A percentile compares a stretch with the other conserved stretches of the same genome.
Conservation (phyloP, 331 rosid species). For the Acacia concinna region DNA sequence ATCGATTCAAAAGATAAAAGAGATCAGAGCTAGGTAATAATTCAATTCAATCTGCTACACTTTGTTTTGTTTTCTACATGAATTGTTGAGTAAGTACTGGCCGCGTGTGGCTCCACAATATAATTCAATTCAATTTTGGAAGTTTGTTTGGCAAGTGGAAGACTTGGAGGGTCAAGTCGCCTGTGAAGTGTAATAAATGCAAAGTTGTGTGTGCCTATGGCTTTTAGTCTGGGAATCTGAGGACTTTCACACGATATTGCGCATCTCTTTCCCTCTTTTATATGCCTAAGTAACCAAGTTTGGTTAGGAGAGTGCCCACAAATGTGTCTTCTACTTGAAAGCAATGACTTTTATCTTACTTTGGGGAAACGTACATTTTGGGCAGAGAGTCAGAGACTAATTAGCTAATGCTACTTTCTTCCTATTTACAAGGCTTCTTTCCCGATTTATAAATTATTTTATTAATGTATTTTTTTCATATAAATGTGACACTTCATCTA, state of each 20-base stretch:
- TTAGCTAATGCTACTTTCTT: too few relatives aligned
- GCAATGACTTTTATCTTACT: too few relatives aligned
- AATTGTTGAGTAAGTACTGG: not conserved
- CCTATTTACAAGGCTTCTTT: too few relatives aligned
- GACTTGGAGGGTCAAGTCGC: not conserved
- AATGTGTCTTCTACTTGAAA: too few relatives aligned
- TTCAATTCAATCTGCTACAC: not conserved
- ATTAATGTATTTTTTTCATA: too few relatives aligned
- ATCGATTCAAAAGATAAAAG: not conserved
- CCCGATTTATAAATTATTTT: too few relatives aligned
- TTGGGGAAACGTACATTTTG: too few relatives aligned
- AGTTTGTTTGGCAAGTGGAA: not conserved
- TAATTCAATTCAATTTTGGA: not conserved
- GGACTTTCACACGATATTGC: not conserved
- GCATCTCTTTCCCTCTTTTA: not conserved
- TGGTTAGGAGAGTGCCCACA: too few relatives aligned
- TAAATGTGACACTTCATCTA: too few relatives aligned
- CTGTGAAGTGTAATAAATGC: not conserved
- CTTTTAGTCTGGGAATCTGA: not conserved
- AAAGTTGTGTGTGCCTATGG: not conserved
- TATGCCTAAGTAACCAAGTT: too few relatives aligned
- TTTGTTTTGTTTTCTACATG: not conserved
- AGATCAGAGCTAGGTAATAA: not conserved
- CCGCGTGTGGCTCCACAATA: not conserved
- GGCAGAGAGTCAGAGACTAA: too few relatives aligned